A percentile compares a stretch with the other conserved stretches of the same genome.
Conservation (phyloP, 1,139 yeast species). For the Candida glucosophila region DNA sequence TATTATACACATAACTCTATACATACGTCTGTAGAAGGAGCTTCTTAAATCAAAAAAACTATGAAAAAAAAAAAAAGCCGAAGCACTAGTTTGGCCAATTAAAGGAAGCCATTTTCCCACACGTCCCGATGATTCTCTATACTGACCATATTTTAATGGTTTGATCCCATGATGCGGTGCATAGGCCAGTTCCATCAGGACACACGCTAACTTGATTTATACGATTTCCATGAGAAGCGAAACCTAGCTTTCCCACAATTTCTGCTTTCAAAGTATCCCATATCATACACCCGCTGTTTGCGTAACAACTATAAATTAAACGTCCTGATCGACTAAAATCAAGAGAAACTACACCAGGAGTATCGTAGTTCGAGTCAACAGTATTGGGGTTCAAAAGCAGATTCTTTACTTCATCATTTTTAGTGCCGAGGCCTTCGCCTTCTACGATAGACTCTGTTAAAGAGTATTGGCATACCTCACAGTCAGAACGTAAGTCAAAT, state of each 20-base stretch:
- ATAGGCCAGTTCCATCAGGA: slow-evolving; percentile 66
- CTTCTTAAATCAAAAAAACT: too few relatives aligned
- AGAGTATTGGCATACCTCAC: slow-evolving; percentile 51
- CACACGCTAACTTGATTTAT: slow-evolving; percentile 60
- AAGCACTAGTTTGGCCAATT: too few relatives aligned
- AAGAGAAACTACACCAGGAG: slow-evolving; percentile 59
- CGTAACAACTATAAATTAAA: slow-evolving; percentile 64
- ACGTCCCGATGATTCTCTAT: slow-evolving; percentile 1
- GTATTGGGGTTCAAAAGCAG: slow-evolving; percentile 2
- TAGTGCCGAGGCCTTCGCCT: background rate
- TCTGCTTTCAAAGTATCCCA: slow-evolving; percentile 73
- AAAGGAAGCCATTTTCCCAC: background rate
- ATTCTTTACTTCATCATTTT: background rate
- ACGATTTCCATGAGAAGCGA: slow-evolving; percentile 50
- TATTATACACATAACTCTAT: background rate
- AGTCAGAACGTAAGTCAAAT: slow-evolving; percentile 72
- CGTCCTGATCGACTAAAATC: slow-evolving; percentile 76
- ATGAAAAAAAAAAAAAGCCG: too few relatives aligned
- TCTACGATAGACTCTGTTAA: slow-evolving; percentile 11
- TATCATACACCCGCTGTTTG: slow-evolving; percentile 64
- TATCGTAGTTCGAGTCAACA: slow-evolving; percentile 31
- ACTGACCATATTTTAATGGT: slow-evolving; percentile 61
- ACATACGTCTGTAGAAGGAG: too few relatives aligned
- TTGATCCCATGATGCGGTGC: slow-evolving; percentile 67
- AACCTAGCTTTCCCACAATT: slow-evolving; percentile 48